Evolutionary conservation across 106 monocot species (phyloP), one percentile per base, ranked within the genome.

Genomic region (Allium fistulosum): DNA sequence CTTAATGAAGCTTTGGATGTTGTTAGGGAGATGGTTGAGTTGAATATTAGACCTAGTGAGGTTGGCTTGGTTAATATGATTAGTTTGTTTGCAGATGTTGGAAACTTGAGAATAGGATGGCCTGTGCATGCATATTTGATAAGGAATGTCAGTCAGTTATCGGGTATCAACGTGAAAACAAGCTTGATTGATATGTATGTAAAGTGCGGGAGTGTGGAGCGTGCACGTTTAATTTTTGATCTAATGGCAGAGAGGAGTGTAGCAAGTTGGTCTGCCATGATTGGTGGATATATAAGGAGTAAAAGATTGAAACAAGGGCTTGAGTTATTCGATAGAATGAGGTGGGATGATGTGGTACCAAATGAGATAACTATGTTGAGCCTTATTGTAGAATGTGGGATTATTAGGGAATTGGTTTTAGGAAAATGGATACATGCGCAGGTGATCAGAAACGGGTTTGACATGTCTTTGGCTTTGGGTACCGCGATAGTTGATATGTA

Each of bases 401-500:
- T 69, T 1, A 47, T 2, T n/a, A 51, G 77, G 51, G 64, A 63
- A 7, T 59, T 77, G 49, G 17, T 50, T 18, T 18, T 85, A 14
- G 84, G 79, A 14, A 69, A 70, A 48, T 80, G 74, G 79, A 48
- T 84, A 4, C 88, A 89, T 67, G 77, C 71, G 6, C 84, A 75
- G 53, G 69, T 85, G 13, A 61, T 82, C 11, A 73, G 82, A 69
- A 74, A 77, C 49, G 79, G 82, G 6, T 79, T 80, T 53, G 68
- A 59, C 16, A 49, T 80, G 14, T 67, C 72, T 1, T 28, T 71
- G 28, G 37, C 7, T 56, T 53, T 89, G 65, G 72, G 56, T 37
- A 89, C 84, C 0, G 79, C 84, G 7, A 45, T 89, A 68, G 52
- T 89, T 0, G 88, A 85, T 60, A 82, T 88, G 84, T 88, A 90